Evolutionary conservation across 768 basidiomycete species (phyloP), one percentile per base, ranked within the genome.

Genomic region (Lactarius deliciosus): DNA sequence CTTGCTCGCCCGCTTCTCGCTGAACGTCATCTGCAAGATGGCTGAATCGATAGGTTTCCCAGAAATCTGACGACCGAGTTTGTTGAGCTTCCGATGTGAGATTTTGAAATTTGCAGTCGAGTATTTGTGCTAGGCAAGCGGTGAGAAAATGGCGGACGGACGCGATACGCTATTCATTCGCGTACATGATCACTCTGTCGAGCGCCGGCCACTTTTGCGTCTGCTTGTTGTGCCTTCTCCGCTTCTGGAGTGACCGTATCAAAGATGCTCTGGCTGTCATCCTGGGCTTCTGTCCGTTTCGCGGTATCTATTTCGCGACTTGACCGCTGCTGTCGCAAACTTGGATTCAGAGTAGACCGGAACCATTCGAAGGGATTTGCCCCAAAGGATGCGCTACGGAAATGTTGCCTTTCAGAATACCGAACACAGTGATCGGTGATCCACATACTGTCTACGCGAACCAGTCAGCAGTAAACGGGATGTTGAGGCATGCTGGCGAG

Each of bases 21-120:
- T 93, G 77, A 97, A 98, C 75, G 91, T 85, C 92, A 98, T 96
- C 73, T 99, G 96, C 64, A 98, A 80, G 74, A 99, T 96, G 41
- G 96, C 96, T 71, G 89, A 86, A 78, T 98, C 96, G 66, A 98
- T 89, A 20, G 96, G 95, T 72, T 94, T 90, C 22, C 92, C 91
- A 2, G 92, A 83, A 69, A 99, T 91, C 76, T 97, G 93, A 36
- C 86, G 83, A 10, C 88, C 90, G 50, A 99, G 82, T 80, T 88
- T 85, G 76, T 96, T 96, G 64, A 99, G 81, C 76, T 98, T 99
- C 64, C 96, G 86, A 72, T 89, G 91, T 4, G 94, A 96, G 53
- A 95, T 92, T 78, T 95, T 96, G 82, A 97, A 96, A 75, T 86
- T 87, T 20, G 90, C 87, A 0, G 96, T 98, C 25, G 92, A 93